Base-by-base conservation (phyloP, 73 alveolate genomes). In the Breviolum minutum region DNA sequence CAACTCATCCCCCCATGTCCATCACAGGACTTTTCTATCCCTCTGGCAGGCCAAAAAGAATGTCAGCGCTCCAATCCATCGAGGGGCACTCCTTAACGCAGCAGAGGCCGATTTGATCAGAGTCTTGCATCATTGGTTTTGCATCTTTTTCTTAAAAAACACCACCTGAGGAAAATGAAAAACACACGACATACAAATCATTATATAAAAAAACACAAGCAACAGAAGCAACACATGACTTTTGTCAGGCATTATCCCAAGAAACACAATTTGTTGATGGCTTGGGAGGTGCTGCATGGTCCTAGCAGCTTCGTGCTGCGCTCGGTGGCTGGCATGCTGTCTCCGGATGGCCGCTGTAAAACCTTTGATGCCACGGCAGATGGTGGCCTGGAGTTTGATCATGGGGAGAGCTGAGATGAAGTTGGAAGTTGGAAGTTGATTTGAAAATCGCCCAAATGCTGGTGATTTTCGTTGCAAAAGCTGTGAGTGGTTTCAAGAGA, bases 301-400 rank as follows among this genome's bases (percentile, higher is more conserved):
- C 99, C 99, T 19, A 83, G 92, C 90, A 63, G 87, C 63, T 95
- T 95, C 40, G 90, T 95, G 73, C 89, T 84, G 88, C 95, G 94
- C 73, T 84, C 95, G 8, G 95, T 80, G 87, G 99, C 99, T 1
- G 95, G 99, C 74, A 95, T 95, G 99, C 99, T 95, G n/a, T 68
- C 95, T 29, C 99, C 99, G 14, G 99, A 95, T 60, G 99, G 95
- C 20, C 94, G 95, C 63, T 95, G 99, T 70, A 95, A 95, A 95
- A 95, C 99, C 91, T 95, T 95, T 64, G 95, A 95, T 20, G 99
- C 95, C 69, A 84, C 95, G 22, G 99, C 99, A 10, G 95, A 95
- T 30, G 99, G 99, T 26, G 27, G 8, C 84, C 63, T 61, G 94
- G 77, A 16, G 76, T 24, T 40, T 26, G 95, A 19, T 40, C 13